phyloP scores from a whole-genome alignment of 2,329 filamentous ascomycete genomes.

The Neonectria sp. region DNA sequence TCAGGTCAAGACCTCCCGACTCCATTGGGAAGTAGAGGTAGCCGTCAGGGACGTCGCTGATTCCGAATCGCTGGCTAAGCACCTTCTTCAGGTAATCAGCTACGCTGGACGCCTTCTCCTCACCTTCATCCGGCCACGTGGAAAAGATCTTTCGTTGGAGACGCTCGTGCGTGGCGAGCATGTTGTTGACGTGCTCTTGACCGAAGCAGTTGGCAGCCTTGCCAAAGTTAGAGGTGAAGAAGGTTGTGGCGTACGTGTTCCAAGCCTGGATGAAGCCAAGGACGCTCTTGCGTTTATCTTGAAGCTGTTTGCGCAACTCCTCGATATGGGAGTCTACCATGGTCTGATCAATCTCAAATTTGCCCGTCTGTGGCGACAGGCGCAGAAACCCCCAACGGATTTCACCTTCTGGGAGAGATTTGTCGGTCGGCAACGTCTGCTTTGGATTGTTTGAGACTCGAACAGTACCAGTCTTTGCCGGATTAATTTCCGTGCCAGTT shows the following conservation, averaged over 20 bases:
- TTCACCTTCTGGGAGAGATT: conserved; percentile 61
- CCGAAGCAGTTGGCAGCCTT: conserved; percentile 67
- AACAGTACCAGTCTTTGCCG: conserved; percentile 64
- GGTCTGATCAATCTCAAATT: conserved; percentile 72
- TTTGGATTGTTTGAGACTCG: conserved; percentile 53
- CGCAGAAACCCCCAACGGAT: conserved; percentile 71
- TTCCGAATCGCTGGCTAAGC: conserved; percentile 67
- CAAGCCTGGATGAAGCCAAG: conserved; percentile 63
- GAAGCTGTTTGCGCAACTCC: conserved; percentile 72
- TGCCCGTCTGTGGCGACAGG: conserved; percentile 66
- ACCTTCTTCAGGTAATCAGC: conserved; percentile 69
- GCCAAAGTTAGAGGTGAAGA: conserved; percentile 69
- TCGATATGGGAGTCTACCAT: conserved; percentile 72
- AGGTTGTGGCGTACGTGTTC: conserved; percentile 67
- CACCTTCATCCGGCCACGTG: conserved; percentile 44
- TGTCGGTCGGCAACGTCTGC: conserved; percentile 42
- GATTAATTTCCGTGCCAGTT: conserved; percentile 72
- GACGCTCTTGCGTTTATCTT: conserved; percentile 65
- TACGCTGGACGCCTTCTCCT: conserved; percentile 57
- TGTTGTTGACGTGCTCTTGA: conserved; percentile 65
- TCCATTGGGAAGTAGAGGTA: conserved; percentile 64
- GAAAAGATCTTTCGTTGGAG: conserved; percentile 65
- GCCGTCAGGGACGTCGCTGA: conserved; percentile 59
- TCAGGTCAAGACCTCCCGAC: conserved; percentile 63
- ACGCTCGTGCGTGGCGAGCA: conserved; percentile 64